Base-by-base conservation (phyloP, 805 yeast species). In the Tetrapisispora iriomotensis region DNA sequence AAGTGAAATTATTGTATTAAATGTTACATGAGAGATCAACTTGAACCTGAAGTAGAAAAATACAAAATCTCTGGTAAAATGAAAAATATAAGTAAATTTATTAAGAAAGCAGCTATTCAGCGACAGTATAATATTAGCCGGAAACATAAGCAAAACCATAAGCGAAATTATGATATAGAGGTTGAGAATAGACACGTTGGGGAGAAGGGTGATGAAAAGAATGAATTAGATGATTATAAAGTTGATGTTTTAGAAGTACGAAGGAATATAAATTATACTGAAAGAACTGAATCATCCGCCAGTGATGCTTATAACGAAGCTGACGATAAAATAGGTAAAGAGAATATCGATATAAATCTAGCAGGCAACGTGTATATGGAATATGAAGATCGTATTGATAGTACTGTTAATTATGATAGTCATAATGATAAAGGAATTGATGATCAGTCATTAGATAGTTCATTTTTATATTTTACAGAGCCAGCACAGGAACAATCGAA, bases 401-500 rank as follows among this genome's bases (percentile, higher is more conserved):
- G n/a, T n/a, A n/a, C n/a, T n/a, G 12, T 21, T 17, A 15, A 15
- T 17, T 15, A 22, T 17, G 36, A 31, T 19, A 15, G 14, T 25
- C 8, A 28, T 15, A 18, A 28, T 19, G 8, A 21, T 4, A 15
- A 29, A 13, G 30, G 24, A 7, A 10, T 27, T 33, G 42, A 45
- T 18, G 51, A 45, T 8, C 48, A 58, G 6, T 23, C 27, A 14
- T 12, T 29, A 13, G 19, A 26, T 14, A 25, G 24, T 19, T 25
- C 34, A 5, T 25, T 8, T 19, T 15, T 37, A 19, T 28, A 43
- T 17, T 44, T 57, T 29, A 41, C 53, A 8, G 49, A 51, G 30
- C 56, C 58, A 5, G 57, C 72, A 0, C 58, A 50, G 36, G 50
- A 47, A 4, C 72, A 66, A 49, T 75, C 85, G 0, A 68, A 78